These are phyloP conservation scores for Carex arenaria DNA, from an alignment of 202 grass and related monocot species.

Conservation along the genomic window DNA sequence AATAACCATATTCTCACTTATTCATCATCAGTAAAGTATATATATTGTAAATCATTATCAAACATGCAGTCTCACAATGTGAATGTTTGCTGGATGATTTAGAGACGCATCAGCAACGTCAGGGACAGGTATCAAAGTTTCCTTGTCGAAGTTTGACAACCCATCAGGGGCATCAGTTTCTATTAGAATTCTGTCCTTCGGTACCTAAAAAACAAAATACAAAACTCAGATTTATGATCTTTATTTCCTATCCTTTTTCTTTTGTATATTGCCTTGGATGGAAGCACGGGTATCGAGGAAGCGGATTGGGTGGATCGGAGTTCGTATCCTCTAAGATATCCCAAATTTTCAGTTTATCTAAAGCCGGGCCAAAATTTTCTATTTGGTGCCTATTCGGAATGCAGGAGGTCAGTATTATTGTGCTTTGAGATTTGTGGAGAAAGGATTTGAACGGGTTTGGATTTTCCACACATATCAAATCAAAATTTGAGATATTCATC, in stretches of 20 bases:
- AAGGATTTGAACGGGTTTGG: no score
- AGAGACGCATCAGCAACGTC: constrained; percentile 14
- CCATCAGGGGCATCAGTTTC: constrained; percentile 82
- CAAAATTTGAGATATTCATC: no score
- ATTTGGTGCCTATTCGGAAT: no score
- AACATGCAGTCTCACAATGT: constrained; percentile 41
- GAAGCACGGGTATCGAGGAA: no score
- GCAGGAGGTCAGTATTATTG: no score
- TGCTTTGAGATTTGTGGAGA: no score
- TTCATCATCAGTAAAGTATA: neutral
- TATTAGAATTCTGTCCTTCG: constrained; percentile 79
- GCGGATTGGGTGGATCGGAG: no score
- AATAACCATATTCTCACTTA: neutral
- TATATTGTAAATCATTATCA: neutral
- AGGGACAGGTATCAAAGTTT: constrained; percentile 37
- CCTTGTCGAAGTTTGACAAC: constrained; percentile 44
- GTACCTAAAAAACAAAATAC: constrained; percentile 47
- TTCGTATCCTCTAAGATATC: no score
- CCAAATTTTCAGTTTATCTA: no score
- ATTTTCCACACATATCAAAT: no score
- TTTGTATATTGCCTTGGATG: neutral
- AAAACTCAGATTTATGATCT: neutral
- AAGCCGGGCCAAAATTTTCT: no score
- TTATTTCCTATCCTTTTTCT: neutral
- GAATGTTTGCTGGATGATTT: constrained; percentile 85